Evolutionary conservation across 306 rosid genomes (phyloP).

Genomic region (Prinsepia uniflora): DNA sequence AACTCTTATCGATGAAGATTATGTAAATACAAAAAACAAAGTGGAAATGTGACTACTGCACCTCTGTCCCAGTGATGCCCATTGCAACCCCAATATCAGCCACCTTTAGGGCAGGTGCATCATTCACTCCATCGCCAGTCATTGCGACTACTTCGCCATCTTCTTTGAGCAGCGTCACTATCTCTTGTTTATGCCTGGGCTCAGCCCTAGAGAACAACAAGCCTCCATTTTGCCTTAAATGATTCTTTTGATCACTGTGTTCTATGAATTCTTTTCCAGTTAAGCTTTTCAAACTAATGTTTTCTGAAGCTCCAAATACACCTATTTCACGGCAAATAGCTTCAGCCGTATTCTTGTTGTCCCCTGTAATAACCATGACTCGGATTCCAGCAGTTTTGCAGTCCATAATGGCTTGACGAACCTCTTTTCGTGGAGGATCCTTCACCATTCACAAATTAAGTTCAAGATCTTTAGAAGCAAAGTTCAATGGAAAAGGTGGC

Average conservation of each 20-base stretch:
- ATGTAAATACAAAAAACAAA: neutral
- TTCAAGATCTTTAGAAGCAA: neutral
- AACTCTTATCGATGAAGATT: neutral
- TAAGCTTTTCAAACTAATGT: slow-evolving; percentile 57
- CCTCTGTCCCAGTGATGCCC: slow-evolving; percentile 99
- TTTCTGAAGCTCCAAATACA: slow-evolving; percentile 62
- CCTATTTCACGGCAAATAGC: slow-evolving; percentile 92
- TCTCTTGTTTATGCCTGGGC: slow-evolving; percentile 92
- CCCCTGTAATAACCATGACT: slow-evolving; percentile 92
- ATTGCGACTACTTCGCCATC: slow-evolving; percentile 46
- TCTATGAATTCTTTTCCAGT: slow-evolving; percentile 80
- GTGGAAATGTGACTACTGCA: slow-evolving; percentile 11
- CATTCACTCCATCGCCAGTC: slow-evolving; percentile 63
- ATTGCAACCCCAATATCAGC: slow-evolving; percentile 98
- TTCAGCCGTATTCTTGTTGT: slow-evolving; percentile 91
- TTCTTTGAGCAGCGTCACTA: slow-evolving; percentile 76
- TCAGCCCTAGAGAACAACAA: slow-evolving; percentile 98
- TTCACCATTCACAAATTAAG: slow-evolving; percentile 15
- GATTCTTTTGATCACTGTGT: slow-evolving; percentile 42
- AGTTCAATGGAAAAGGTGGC: neutral
- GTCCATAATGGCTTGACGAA: slow-evolving; percentile 74
- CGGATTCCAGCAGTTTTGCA: slow-evolving; percentile 95
- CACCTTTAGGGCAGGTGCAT: slow-evolving; percentile 94
- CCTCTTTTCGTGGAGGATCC: slow-evolving; percentile 97
- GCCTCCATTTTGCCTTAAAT: slow-evolving; percentile 64